These are phyloP conservation scores for Garcia nutans DNA, from an alignment of 345 rosid species.

Conservation along the genomic window DNA sequence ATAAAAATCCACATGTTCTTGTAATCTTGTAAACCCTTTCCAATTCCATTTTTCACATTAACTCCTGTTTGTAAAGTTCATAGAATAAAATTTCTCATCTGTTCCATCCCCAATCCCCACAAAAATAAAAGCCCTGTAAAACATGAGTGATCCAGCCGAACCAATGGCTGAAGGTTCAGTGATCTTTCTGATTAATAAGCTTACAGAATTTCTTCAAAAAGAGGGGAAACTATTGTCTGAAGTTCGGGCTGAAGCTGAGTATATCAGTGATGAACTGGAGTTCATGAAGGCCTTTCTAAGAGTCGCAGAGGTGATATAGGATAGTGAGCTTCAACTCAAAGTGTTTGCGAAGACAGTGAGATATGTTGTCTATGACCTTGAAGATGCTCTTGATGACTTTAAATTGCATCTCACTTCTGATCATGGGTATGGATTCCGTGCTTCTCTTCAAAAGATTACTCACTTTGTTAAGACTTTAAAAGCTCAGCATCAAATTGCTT, in stretches of 20 bases:
- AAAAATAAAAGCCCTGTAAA: background rate
- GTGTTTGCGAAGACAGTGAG: background rate
- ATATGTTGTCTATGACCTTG: conserved; percentile 11
- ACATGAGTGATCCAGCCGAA: background rate
- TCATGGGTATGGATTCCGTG: background rate
- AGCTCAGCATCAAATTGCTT: conserved; percentile 24
- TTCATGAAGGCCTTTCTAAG: conserved; percentile 34
- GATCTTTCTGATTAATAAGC: conserved; percentile 25
- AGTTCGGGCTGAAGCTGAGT: conserved; percentile 24
- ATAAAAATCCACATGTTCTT: background rate
- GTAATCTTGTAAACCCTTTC: background rate
- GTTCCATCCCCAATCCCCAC: no score
- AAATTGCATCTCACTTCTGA: conserved; percentile 9
- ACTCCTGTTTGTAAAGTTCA: no score
- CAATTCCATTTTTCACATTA: background rate
- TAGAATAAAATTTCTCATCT: no score
- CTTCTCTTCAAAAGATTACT: conserved; percentile 1
- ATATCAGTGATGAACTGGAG: conserved; percentile 28
- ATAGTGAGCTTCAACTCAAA: conserved; percentile 1
- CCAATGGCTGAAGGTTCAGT: conserved; percentile 36
- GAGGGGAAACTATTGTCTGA: conserved; percentile 20
- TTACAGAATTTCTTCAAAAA: conserved; percentile 24
- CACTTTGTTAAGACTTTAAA: conserved; percentile 17
- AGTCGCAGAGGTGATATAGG: conserved; percentile 25
- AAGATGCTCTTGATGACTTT: conserved; percentile 23